Percentiles rank a stretch among this genome's conserved stretches.
These are phyloP conservation scores for Hirschioporus abietinus DNA, from an alignment of 768 basidiomycete species.

Conservation along the genomic window DNA sequence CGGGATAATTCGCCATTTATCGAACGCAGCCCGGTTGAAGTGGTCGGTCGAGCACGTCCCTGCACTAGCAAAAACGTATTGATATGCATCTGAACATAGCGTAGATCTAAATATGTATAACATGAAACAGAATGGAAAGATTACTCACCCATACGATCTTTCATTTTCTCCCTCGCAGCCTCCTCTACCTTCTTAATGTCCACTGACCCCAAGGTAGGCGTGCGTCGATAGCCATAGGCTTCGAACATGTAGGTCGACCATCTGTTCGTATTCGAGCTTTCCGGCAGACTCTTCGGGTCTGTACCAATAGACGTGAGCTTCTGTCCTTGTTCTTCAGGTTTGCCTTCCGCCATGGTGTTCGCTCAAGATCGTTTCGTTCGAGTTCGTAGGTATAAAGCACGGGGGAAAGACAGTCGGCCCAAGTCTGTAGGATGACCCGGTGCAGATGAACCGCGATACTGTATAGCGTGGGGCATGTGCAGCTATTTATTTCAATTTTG, in stretches of 20 bases:
- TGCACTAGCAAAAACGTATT: conserved; percentile 75
- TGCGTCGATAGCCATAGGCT: conserved; percentile 18
- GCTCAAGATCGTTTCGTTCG: background rate
- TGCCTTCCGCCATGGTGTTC: background rate
- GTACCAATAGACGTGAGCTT: background rate
- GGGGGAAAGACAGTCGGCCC: background rate
- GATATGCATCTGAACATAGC: conserved; percentile 48
- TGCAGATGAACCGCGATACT: background rate
- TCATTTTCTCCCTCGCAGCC: conserved; percentile 59
- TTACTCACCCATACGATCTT: conserved; percentile 46
- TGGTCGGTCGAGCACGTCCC: conserved; percentile 57
- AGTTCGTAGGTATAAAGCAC: background rate
- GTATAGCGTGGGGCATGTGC: background rate
- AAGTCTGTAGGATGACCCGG: background rate
- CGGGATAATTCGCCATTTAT: conserved; percentile 72
- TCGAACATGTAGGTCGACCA: conserved; percentile 21
- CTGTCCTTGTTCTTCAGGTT: background rate
- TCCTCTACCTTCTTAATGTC: conserved; percentile 56
- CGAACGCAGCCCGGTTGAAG: conserved; percentile 59
- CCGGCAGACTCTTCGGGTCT: background rate
- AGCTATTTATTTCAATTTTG: background rate
- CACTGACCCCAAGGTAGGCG: conserved; percentile 49
- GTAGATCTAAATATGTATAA: background rate
- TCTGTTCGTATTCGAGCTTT: background rate
- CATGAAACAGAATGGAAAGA: background rate